Evolutionary conservation across 371 early-diverging fungal species (phyloP), one percentile per base, ranked within the genome.

Genomic region (Syncephalastrum racemosum): DNA sequence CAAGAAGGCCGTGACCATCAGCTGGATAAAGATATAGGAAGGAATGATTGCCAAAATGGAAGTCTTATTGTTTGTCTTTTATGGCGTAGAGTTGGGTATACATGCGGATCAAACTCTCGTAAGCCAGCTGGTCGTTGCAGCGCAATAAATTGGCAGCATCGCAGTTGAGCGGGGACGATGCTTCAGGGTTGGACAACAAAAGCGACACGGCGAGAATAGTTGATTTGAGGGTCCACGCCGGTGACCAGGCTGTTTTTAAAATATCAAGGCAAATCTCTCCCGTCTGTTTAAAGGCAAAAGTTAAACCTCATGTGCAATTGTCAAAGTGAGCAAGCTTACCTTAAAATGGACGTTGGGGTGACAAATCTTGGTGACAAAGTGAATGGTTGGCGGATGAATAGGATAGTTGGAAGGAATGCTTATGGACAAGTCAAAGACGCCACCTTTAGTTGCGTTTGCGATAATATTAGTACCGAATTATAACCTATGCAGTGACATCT

Each of bases 91-190:
- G 64, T 42, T 74, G 77, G 16, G 93, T 93, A 77, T 95, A 95
- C 93, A 95, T 91, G 47, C 71, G 63, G 8, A 94, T 86, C 48
- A 97, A 70, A 19, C 90, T 92, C 64, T 89, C 80, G 77, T 97
- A 97, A 4, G 91, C 97, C 14, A 93, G 55, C 18, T 60, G 67
- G 64, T 97, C 97, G 24, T 91, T 89, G 56, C 91, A 90, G 51
- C 95, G 77, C 58, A 96, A 64, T 19, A 97, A 76, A 62, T 95
- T 95, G 7, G 95, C 97, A 50, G 94, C 96, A 69, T 97, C 96
- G 67, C 94, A 92, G 67, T 97, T 97, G 22, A 97, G 77, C 7
- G 98, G 98, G 53, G 91, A 90, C 63, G 81, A 81, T 31, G 93
- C 91, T 60, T 90, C 91, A 16, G 93, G 93, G 53, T 87, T 82